Base-by-base conservation (phyloP, 768 basidiomycete species). In the Neoboletus magnificus region DNA sequence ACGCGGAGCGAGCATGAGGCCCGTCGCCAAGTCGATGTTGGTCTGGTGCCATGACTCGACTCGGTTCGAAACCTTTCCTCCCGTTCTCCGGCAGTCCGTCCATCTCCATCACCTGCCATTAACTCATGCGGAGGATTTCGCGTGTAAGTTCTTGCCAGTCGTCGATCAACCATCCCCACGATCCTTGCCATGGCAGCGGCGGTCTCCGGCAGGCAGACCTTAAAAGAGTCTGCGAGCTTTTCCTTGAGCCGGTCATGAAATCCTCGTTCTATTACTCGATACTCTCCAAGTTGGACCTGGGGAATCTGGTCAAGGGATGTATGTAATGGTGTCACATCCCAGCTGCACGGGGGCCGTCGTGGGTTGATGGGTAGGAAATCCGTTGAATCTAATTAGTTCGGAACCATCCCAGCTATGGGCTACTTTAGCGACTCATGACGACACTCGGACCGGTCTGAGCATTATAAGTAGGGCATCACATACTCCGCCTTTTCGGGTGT, bases 381-480 rank as follows among this genome's bases (percentile, higher is more conserved):
- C 11, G 46, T 40, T 23, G 30, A 25, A 50, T 57, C 40, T 45
- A 62, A 48, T 51, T 54, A 35, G 42, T 50, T 30, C 6, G n/a
- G 37, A 32, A 13, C 25, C 29, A 20, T 25, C 30, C 43, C 47
- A 45, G 53, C 66, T 64, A 66, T 66, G 64, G 57, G 63, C 15
- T 43, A 3, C 39, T 18, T 16, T 23, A 23, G 37, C 52, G 36
- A 23, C 27, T 5, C 5, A 3, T 27, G 5, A 5, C 16, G 33
- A 50, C 22, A 15, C 12, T 11, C 65, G 56, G 59, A 27, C 56
- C 58, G 62, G 43, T 35, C 23, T 41, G 16, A 18, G 5, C 22
- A 52, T 44, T 59, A 61, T 61, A 66, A 68, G 68, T 48, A 49
- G 33, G 29, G 13, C 55, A 40, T 6, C 41, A 32, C 36, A 42